These are phyloP conservation scores for Fallopia convolvulus DNA, from an alignment of 148 eudicot genomes.

Conservation along the genomic window DNA sequence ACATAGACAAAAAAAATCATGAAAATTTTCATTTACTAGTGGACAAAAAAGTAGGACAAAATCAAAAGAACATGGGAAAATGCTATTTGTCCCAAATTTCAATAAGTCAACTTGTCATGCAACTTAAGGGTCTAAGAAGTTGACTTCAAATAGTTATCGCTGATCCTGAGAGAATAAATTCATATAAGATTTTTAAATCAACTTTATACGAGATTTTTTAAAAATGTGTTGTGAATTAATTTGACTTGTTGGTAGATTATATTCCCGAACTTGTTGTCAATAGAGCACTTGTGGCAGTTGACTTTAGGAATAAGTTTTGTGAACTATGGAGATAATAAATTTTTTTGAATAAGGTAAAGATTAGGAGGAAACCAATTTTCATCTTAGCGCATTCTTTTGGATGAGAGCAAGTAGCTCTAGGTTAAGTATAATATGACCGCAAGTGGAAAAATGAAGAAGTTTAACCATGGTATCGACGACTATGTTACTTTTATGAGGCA, in stretches of 20 bases:
- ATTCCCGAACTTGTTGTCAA: background rate
- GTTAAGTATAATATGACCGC: no score
- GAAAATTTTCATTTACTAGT: no score
- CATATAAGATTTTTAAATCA: background rate
- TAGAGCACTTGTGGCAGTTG: background rate
- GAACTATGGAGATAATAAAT: no score
- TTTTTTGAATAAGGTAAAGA: no score
- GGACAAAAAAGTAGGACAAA: no score
- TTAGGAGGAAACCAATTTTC: no score
- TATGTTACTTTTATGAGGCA: no score
- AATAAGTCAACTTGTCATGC: background rate
- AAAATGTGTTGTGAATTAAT: background rate
- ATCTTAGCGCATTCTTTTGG: no score
- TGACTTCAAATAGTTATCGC: background rate
- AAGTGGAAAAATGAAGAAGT: no score
- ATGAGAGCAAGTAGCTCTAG: no score
- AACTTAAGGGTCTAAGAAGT: background rate
- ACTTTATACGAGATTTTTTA: background rate
- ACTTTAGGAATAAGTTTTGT: background rate
- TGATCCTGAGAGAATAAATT: background rate
- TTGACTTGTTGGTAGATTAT: background rate
- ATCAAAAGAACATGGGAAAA: background rate
- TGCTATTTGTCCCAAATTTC: background rate
- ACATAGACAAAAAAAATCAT: no score
- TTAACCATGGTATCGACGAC: no score